Percentiles rank a stretch among this genome's conserved stretches.
Conservation (phyloP, 495 filamentous ascomycete species). For the Penicillium ucsense region DNA sequence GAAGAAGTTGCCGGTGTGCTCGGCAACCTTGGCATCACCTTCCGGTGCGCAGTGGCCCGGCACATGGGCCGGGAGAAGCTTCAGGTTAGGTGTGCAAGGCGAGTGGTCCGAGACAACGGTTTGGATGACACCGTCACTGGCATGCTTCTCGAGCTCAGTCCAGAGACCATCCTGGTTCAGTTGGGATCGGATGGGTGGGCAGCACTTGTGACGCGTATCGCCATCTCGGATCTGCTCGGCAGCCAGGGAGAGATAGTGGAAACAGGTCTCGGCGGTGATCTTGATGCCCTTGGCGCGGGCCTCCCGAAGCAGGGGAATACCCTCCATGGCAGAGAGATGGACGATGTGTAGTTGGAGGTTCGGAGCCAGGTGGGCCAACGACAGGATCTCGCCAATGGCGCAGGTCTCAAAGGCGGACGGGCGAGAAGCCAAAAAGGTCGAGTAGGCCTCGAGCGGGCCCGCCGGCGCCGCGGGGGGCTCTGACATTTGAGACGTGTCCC, state of each 20-base stretch:
- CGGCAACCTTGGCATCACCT: constrained; percentile 12
- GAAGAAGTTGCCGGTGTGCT: constrained; percentile 68
- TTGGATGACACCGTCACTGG: constrained; percentile 68
- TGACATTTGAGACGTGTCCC: constrained; percentile 66
- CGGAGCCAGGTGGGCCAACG: constrained; percentile 70
- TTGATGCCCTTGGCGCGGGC: constrained; percentile 73
- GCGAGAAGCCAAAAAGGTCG: constrained; percentile 85
- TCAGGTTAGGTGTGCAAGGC: constrained; percentile 90
- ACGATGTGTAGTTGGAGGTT: constrained; percentile 87
- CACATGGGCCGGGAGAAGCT: constrained; percentile 67
- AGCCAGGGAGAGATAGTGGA: constrained; percentile 91
- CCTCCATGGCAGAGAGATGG: constrained; percentile 84
- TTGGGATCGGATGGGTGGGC: constrained; percentile 81
- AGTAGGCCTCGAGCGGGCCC: constrained; percentile 72
- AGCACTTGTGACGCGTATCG: constrained; percentile 96
- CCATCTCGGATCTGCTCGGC: constrained; percentile 79
- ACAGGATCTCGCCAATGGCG: constrained; percentile 78
- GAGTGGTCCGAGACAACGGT: constrained; percentile 97
- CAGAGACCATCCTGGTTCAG: constrained; percentile 83
- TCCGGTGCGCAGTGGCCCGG: constrained; percentile 26
- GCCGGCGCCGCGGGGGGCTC: constrained; percentile 61
- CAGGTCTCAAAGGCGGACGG: constrained; percentile 87
- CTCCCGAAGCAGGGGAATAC: constrained; percentile 76
- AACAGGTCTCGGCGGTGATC: constrained; percentile 95
- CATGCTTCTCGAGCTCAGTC: constrained; percentile 58